Conservation (phyloP, 2,329 filamentous ascomycete genomes). For the Alternaria gaisen region DNA sequence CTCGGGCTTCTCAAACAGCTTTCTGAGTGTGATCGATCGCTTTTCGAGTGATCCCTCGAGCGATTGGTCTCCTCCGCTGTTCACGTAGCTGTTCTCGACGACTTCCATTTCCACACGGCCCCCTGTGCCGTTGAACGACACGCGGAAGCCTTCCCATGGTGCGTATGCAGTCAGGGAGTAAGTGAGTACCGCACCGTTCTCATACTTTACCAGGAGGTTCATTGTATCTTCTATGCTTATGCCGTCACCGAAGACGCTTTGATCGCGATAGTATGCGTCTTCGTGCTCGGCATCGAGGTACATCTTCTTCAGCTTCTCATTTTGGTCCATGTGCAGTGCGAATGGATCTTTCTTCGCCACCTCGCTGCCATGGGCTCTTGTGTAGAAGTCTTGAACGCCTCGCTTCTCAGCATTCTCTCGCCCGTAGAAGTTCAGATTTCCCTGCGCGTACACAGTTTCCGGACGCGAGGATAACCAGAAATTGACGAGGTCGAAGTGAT, state of each 20-base stretch:
- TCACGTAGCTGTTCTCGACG: slow-evolving; percentile 67
- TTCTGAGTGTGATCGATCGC: slow-evolving; percentile 60
- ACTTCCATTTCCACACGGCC: slow-evolving; percentile 69
- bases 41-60: slow-evolving; percentile 63
- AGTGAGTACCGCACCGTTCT: slow-evolving; percentile 65
- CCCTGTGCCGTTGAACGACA: slow-evolving; percentile 66
- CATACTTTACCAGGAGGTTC: slow-evolving; percentile 67
- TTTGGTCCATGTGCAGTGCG: slow-evolving; percentile 64
- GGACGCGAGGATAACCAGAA: slow-evolving; percentile 68
- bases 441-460: slow-evolving; percentile 65
- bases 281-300: slow-evolving; percentile 71
- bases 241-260: slow-evolving; percentile 69
- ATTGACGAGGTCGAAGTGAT: slow-evolving; percentile 71
- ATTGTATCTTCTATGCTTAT: slow-evolving; percentile 73
- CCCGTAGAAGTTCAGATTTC: slow-evolving; percentile 68
- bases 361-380: slow-evolving; percentile 61
- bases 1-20: slow-evolving; percentile 65
- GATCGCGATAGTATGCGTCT: slow-evolving; percentile 69
- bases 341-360: slow-evolving; percentile 65
- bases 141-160: slow-evolving; percentile 69
- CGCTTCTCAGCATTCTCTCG: slow-evolving; percentile 67
- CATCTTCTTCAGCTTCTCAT: slow-evolving; percentile 64
- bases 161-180: slow-evolving; percentile 69
- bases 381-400: slow-evolving; percentile 62
- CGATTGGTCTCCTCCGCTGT: slow-evolving; percentile 67